Conservation (phyloP, 2,329 filamentous ascomycete species). For the Xylaria sp. region DNA sequence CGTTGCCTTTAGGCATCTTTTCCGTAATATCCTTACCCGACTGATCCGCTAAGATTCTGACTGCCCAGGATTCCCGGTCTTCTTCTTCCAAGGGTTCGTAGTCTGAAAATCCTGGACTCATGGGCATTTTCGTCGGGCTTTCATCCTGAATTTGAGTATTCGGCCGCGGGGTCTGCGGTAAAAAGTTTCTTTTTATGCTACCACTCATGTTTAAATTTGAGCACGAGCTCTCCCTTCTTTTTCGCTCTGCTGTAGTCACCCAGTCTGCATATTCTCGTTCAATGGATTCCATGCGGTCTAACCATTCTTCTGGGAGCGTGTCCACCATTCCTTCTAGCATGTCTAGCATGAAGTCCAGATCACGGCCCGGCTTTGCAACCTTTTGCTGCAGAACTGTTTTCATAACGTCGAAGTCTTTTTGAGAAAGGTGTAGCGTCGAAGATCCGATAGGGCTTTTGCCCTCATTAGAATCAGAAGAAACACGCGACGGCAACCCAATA, state of each 20-base stretch:
- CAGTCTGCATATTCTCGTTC: conserved; percentile 84
- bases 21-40: conserved; percentile 29
- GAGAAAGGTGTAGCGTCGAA: conserved; percentile 50
- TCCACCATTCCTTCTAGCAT: conserved; percentile 84
- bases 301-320: conserved; percentile 85
- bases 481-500: conserved; percentile 54
- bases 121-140: conserved; percentile 42
- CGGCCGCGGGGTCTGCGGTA: conserved; percentile 41
- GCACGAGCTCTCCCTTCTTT: conserved; percentile 74
- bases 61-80: conserved; percentile 33
- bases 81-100: conserved; percentile 28
- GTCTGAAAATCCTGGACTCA: conserved; percentile 25
- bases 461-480: conserved; percentile 24
- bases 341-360: conserved; percentile 88
- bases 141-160: conserved; percentile 46
- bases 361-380: conserved; percentile 74
- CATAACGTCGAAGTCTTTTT: conserved; percentile 66
- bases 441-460: conserved; percentile 17
- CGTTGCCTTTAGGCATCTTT: conserved; percentile 25
- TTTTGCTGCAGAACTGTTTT: conserved; percentile 72
- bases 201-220: conserved; percentile 38
- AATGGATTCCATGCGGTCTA: conserved; percentile 83
- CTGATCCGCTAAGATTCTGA: conserved; percentile 40
- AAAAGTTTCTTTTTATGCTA: conserved; percentile 6
- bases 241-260: conserved; percentile 80